Evolutionary conservation across 2,329 filamentous ascomycete genomes (phyloP).

Genomic region (Arthrobotrys sinensis): DNA sequence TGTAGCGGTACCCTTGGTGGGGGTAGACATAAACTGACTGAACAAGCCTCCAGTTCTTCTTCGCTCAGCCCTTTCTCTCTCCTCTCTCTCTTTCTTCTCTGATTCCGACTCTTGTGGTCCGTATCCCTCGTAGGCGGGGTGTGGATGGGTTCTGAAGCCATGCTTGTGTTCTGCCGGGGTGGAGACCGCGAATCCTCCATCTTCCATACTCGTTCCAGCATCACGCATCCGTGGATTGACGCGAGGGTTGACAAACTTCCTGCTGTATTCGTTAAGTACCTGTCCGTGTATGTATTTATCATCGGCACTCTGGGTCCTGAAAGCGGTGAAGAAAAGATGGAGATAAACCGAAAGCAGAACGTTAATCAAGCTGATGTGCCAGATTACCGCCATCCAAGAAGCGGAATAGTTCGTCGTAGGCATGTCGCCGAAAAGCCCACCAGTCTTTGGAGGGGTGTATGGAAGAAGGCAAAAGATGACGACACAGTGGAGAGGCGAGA

Average conservation of each 20-base stretch:
- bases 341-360: constrained; percentile 83
- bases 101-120: constrained; percentile 1
- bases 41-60: constrained; percentile 43
- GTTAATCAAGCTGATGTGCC: constrained; percentile 84
- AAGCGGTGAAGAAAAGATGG: constrained; percentile 79
- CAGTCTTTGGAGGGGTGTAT: constrained; percentile 68
- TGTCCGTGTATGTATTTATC: constrained; percentile 87
- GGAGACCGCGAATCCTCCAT: constrained; percentile 36
- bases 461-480: constrained; percentile 92
- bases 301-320: constrained; percentile 88
- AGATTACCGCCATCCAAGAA: constrained; percentile 86
- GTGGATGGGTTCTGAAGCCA: constrained; percentile 42
- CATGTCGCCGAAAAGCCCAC: constrained; percentile 26
- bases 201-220: constrained; percentile 54
- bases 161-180: constrained; percentile 32
- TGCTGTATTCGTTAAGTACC: constrained; percentile 95
- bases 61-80: not conserved
- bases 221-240: constrained; percentile 72
- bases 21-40: constrained; percentile 25
- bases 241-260: constrained; percentile 91
- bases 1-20: not conserved
- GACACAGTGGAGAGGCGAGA: constrained; percentile 93
- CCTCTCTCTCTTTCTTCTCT: not conserved
- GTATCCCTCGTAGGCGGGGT: constrained; percentile 43
- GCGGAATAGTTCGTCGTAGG: constrained; percentile 74